Conservation (phyloP, 2,329 filamentous ascomycete genomes). For the Fusarium acutatum region DNA sequence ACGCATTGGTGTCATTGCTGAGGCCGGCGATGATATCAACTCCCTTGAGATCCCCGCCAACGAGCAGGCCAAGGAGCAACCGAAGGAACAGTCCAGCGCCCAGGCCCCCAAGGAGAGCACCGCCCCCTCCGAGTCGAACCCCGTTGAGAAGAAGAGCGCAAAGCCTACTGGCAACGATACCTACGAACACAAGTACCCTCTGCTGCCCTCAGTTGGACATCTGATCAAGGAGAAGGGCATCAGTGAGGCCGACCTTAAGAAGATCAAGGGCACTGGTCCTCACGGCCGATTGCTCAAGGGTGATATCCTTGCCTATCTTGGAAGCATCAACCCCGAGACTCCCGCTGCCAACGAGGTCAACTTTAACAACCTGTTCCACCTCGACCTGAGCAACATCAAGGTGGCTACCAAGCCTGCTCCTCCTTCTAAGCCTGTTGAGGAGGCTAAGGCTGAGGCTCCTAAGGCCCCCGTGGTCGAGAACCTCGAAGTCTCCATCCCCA, state of each 20-base stretch:
- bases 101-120: constrained; percentile 51
- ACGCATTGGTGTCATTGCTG: constrained; percentile 84
- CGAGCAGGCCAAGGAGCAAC: constrained; percentile 70
- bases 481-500: constrained; percentile 72
- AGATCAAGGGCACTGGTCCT: constrained; percentile 88
- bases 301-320: constrained; percentile 90
- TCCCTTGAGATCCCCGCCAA: constrained; percentile 79
- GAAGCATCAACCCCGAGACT: constrained; percentile 76
- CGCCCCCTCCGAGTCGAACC: constrained; percentile 44
- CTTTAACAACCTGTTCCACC: constrained; percentile 79
- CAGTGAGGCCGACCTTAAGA: constrained; percentile 76
- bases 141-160: constrained; percentile 48
- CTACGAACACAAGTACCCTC: constrained; percentile 73
- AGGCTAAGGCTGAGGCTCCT: constrained; percentile 50
- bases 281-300: constrained; percentile 92
- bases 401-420: constrained; percentile 65
- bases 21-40: constrained; percentile 80
- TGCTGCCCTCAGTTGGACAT: constrained; percentile 84
- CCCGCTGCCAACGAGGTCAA: constrained; percentile 75
- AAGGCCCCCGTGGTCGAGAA: constrained; percentile 56
- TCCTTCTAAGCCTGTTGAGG: constrained; percentile 43
- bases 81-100: constrained; percentile 61
- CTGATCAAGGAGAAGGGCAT: constrained; percentile 83
- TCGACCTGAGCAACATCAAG: constrained; percentile 97
- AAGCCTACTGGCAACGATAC: constrained; percentile 56